Percentiles rank a stretch among this genome's conserved stretches.
phyloP scores from a whole-genome alignment of 345 rosid species.

The Melastoma malabathricum region DNA sequence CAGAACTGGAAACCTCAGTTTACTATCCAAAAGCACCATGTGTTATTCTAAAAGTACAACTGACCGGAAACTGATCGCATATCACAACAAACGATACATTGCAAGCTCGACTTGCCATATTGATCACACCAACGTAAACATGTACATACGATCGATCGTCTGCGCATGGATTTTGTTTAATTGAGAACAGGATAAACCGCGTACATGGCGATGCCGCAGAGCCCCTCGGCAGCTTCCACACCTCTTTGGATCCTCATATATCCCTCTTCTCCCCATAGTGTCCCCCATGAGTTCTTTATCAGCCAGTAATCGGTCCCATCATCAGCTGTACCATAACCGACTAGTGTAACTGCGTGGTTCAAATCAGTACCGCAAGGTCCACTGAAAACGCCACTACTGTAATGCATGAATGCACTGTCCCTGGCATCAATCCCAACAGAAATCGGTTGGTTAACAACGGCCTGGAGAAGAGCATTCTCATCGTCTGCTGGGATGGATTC shows the following conservation, averaged over 20 bases:
- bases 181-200: constrained; percentile 13
- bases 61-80: no score
- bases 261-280: constrained; percentile 41
- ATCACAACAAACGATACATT: no score
- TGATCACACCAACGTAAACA: no score
- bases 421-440: constrained; percentile 24
- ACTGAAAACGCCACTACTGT: constrained; percentile 27
- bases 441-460: constrained; percentile 42
- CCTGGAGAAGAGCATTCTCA: constrained; percentile 32
- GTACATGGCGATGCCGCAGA: constrained; percentile 25
- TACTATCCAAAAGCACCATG: no score
- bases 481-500: constrained; percentile 22
- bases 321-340: constrained; percentile 33
- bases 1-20: no score
- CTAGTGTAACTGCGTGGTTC: constrained; percentile 32
- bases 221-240: constrained; percentile 23
- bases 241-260: constrained; percentile 37
- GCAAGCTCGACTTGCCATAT: no score
- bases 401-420: constrained; percentile 17
- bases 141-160: no score
- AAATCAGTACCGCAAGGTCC: constrained; percentile 20
- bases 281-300: constrained; percentile 58
- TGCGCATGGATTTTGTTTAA: no score
- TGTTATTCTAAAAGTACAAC: no score
- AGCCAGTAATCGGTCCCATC: constrained; percentile 40